Evolutionary conservation across 257 asterid species (phyloP).

Genomic region (Galeopsis tetrahit): DNA sequence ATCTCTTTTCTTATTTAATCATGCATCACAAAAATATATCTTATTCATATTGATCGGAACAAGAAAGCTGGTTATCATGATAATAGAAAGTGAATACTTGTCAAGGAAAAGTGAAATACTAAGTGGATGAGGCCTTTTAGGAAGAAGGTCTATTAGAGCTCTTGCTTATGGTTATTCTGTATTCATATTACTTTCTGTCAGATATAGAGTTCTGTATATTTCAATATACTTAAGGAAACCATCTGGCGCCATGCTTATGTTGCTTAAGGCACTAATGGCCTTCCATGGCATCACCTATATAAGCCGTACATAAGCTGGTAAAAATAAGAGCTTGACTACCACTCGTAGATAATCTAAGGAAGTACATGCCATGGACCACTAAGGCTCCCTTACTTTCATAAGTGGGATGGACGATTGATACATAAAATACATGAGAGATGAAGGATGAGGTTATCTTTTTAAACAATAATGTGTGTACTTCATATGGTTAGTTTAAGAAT

Average conservation of each 20-base stretch:
- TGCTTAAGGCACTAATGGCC: too few relatives aligned
- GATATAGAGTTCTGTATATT: neutral
- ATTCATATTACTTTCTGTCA: neutral
- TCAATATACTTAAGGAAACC: neutral
- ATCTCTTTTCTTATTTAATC: neutral
- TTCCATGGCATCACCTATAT: neutral
- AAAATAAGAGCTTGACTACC: neutral
- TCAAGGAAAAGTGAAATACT: neutral
- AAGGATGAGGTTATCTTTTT: neutral
- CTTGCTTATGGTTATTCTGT: neutral
- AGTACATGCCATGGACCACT: neutral
- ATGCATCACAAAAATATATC: neutral
- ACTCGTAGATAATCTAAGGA: neutral
- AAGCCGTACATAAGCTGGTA: neutral
- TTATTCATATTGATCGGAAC: neutral
- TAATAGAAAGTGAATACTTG: neutral
- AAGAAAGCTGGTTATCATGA: neutral
- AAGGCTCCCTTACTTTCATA: constrained; percentile 1
- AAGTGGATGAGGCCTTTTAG: neutral
- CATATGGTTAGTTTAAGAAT: neutral
- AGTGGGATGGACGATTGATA: neutral
- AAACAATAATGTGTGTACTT: neutral
- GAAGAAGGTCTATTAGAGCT: neutral
- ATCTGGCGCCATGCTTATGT: neutral
- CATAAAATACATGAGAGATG: neutral